phyloP scores from a whole-genome alignment of 2,329 filamentous ascomycete species.

The Monosporascus cannonballus region DNA sequence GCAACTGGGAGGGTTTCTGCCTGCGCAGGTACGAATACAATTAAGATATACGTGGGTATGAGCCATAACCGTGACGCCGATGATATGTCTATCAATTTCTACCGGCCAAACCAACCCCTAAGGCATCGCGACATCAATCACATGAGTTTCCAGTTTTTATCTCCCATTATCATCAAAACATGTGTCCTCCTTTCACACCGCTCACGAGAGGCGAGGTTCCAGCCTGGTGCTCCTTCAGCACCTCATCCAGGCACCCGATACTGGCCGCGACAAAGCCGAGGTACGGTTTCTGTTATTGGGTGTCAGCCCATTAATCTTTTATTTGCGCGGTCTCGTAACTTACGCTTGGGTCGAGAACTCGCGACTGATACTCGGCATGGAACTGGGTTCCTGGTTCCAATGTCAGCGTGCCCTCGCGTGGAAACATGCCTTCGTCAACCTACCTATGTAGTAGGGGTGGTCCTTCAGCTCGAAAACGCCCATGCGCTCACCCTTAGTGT shows the following conservation, averaged over 20 bases:
- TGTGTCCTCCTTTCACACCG: no score
- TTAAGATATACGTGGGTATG: no score
- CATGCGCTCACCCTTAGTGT: constrained; percentile 72
- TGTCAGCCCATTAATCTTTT: background rate
- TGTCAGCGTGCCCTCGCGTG: background rate
- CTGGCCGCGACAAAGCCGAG: constrained; percentile 80
- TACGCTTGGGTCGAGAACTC: constrained; percentile 58
- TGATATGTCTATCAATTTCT: no score
- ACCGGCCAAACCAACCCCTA: no score
- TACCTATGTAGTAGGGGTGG: constrained; percentile 70
- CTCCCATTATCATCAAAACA: no score
- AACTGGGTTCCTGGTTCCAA: constrained; percentile 59
- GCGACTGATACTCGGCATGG: constrained; percentile 78
- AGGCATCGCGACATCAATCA: no score
- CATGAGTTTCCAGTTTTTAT: no score
- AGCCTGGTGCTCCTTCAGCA: constrained; percentile 15
- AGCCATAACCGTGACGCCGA: no score
- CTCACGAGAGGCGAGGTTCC: no score
- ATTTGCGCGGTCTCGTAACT: background rate
- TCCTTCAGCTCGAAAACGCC: constrained; percentile 78
- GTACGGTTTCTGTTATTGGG: constrained; percentile 41
- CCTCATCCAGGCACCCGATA: constrained; percentile 54
- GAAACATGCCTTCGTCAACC: background rate
- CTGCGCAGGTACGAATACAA: no score
- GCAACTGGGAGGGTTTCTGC: no score